phyloP scores from a whole-genome alignment of 2,329 filamentous ascomycete species.

The Chrysoporthe austroafricana region DNA sequence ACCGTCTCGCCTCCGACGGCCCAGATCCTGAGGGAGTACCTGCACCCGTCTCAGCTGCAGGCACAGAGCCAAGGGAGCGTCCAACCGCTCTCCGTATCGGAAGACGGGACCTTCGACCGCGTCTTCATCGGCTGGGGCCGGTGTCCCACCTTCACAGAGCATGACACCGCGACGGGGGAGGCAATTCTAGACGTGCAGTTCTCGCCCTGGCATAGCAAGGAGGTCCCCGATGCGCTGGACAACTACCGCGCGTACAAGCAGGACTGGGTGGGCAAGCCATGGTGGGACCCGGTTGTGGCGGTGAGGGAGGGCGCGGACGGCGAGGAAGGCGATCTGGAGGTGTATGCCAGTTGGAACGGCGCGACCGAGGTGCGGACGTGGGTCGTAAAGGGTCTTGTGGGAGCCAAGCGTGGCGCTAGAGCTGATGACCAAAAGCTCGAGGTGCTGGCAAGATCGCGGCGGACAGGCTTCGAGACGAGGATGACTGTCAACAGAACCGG shows the following conservation, averaged over 20 bases:
- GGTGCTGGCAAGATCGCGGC: conserved; percentile 17
- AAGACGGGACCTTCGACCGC: conserved; percentile 33
- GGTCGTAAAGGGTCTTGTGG: conserved; percentile 20
- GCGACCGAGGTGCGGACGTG: conserved; percentile 37
- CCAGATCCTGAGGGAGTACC: conserved; percentile 43
- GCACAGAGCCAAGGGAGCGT: conserved; percentile 46
- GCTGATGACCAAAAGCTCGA: neutral
- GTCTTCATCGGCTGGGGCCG: conserved; percentile 52
- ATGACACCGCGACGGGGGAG: conserved; percentile 39
- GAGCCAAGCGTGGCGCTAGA: neutral
- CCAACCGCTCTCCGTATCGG: conserved; percentile 37
- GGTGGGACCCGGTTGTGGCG: conserved; percentile 32
- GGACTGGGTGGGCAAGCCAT: conserved; percentile 35
- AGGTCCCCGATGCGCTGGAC: conserved; percentile 30
- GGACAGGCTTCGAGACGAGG: conserved; percentile 28
- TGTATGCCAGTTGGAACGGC: conserved; percentile 41
- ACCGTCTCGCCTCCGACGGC: conserved; percentile 44
- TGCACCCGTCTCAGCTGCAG: conserved; percentile 42
- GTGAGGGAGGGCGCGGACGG: conserved; percentile 26
- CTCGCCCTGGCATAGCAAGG: conserved; percentile 34
- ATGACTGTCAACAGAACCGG: conserved; percentile 12
- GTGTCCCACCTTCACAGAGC: conserved; percentile 52
- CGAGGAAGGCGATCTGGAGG: conserved; percentile 13
- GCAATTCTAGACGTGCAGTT: conserved; percentile 48
- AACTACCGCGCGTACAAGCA: conserved; percentile 37